Conservation (phyloP, 805 yeast genomes). For the Pichia phayaonensis region DNA sequence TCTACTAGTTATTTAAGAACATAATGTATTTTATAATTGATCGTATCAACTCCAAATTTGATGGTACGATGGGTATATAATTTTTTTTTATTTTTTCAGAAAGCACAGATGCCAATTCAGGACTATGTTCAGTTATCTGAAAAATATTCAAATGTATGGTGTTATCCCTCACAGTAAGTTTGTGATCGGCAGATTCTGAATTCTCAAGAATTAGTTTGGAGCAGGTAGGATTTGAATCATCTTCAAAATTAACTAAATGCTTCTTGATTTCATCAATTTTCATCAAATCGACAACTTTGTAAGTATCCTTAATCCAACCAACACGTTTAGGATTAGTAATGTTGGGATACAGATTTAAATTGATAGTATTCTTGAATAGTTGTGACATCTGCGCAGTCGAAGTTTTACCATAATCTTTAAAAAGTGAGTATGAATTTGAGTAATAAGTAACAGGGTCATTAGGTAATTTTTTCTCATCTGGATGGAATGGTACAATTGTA, state of each 20-base stretch:
- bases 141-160: background rate
- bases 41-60: background rate
- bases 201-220: background rate
- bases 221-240: background rate
- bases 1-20: background rate
- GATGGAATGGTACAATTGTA: conserved; percentile 4
- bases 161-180: background rate
- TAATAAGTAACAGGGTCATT: conserved; percentile 7
- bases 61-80: background rate
- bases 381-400: background rate
- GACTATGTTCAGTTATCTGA: background rate
- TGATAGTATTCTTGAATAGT: background rate
- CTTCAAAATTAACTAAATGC: background rate
- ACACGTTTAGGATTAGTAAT: background rate
- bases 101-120: background rate
- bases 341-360: background rate
- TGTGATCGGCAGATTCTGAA: background rate
- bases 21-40: background rate
- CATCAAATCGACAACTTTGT: background rate
- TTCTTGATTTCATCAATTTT: background rate
- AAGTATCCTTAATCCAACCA: conserved; percentile 5
- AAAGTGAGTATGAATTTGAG: background rate
- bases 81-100: background rate
- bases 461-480: conserved; percentile 2
- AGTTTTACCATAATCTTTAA: background rate